Conservation (phyloP, 768 basidiomycete species). For the Boletus barrowsii region DNA sequence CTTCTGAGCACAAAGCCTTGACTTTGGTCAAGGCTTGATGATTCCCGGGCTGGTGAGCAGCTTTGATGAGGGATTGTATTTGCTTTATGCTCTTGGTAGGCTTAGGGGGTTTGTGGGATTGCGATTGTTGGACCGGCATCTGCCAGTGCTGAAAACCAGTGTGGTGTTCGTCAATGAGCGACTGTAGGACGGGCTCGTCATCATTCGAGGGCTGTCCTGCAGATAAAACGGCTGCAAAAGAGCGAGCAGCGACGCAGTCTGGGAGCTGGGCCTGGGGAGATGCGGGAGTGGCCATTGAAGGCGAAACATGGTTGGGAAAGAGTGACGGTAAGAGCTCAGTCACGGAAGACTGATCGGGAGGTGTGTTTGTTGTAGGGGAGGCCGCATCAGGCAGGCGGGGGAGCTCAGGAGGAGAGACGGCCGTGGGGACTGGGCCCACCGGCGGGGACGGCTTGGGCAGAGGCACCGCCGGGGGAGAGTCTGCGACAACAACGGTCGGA, state of each 20-base stretch:
- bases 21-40: slow-evolving; percentile 39
- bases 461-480: not conserved
- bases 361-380: not conserved
- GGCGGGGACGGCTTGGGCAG: slow-evolving; percentile 7
- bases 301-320: slow-evolving; percentile 20
- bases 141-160: slow-evolving; percentile 24
- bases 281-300: slow-evolving; percentile 30
- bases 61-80: slow-evolving; percentile 41
- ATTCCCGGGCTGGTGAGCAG: slow-evolving; percentile 43
- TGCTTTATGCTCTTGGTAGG: slow-evolving; percentile 39
- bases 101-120: slow-evolving; percentile 16
- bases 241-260: slow-evolving; percentile 34
- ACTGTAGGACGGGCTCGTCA: slow-evolving; percentile 24
- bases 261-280: slow-evolving; percentile 35
- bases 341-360: slow-evolving; percentile 5
- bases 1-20: slow-evolving; percentile 44
- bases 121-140: slow-evolving; percentile 6
- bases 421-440: not conserved
- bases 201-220: slow-evolving; percentile 26
- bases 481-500: not conserved
- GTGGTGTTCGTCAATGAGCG: slow-evolving; percentile 21
- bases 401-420: slow-evolving; percentile 2
- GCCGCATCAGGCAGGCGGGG: slow-evolving; percentile 1
- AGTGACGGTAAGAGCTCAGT: slow-evolving; percentile 19
- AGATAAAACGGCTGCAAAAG: slow-evolving; percentile 32